Evolutionary conservation across 805 yeast genomes (phyloP), one percentile per base, ranked within the genome.

Genomic region (Saccharomycopsis selenospora): DNA sequence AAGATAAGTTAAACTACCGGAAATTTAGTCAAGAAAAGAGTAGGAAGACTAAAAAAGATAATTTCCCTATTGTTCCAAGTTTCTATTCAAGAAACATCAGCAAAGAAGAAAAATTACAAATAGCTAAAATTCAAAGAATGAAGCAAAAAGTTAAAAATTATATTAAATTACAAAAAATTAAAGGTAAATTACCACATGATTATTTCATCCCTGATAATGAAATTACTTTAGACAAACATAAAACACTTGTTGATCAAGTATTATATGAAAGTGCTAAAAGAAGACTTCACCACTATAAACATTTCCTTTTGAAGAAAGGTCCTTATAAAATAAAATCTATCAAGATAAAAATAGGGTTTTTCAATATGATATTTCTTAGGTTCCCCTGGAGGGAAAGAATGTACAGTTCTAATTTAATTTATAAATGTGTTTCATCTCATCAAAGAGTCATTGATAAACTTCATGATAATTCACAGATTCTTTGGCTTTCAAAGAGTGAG

Each of bases 321-420:
- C 48, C 51, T 8, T 42, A 44, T 18, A 40, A 30, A 27, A 38
- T 44, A 5, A 40, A 33, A 20, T 40, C 24, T 11, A 28, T 46
- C 22, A 46, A 26, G 10, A 22, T n/a, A 5, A 28, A 18, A 33
- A 14, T 33, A 14, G 38, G 38, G 17, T 33, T 33, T 11, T 25
- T 40, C 24, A 26, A n/a, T 4, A 36, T 26, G 40, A 38, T 18
- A 14, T 33, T 14, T 18, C 33, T 44, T n/a, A 29, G 47, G 30
- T 10, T 20, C 22, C 47, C 42, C n/a, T 45, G 45, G 47, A 13
- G 4, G 22, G 43, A 40, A 22, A 36, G 22, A 27, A 30, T 23
- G 13, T 38, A 27, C 23, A 20, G 22, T 22, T 22, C 29, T 30
- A 33, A 27, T 25, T 3, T 24, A 23, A 20, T 25, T 14, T 25